Conservation (phyloP, 2,329 filamentous ascomycete species). For the Paraphoma sp. region DNA sequence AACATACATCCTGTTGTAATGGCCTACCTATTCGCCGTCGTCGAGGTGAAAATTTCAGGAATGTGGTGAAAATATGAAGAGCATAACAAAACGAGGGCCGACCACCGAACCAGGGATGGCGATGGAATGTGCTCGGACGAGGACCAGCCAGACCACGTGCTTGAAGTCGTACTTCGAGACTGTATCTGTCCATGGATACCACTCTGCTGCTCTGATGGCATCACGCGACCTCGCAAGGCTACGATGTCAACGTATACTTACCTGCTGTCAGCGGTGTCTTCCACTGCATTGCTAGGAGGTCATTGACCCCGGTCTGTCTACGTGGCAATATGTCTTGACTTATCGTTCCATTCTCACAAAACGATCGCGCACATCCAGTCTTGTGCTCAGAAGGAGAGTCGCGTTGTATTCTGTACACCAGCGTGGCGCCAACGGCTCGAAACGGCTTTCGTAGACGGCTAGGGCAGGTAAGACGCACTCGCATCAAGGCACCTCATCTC, state of each 20-base stretch:
- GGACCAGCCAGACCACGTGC: neutral
- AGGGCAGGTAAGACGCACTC: constrained; percentile 14
- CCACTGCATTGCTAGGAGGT: too few species aligned
- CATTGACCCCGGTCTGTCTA: too few species aligned
- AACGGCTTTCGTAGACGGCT: neutral
- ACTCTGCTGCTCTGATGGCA: too few species aligned
- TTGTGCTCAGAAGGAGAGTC: neutral
- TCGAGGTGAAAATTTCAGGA: constrained; percentile 43
- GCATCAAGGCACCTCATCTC: neutral
- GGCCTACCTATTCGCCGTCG: constrained; percentile 39
- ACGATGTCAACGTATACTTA: too few species aligned
- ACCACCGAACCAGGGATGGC: constrained; percentile 29
- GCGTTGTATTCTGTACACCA: constrained; percentile 22
- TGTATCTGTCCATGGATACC: neutral
- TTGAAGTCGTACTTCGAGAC: neutral
- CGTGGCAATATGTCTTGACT: neutral
- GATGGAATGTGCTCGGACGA: constrained; percentile 30
- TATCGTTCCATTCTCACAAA: neutral
- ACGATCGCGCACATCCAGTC: neutral
- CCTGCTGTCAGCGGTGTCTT: too few species aligned
- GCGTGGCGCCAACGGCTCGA: neutral
- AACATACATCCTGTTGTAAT: constrained; percentile 41
- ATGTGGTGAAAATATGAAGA: constrained; percentile 42
- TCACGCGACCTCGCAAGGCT: too few species aligned
- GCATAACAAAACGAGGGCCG: constrained; percentile 27